Evolutionary conservation across 2,329 filamentous ascomycete species (phyloP), one percentile per base, ranked within the genome.

Genomic region (Eutypella sp.): DNA sequence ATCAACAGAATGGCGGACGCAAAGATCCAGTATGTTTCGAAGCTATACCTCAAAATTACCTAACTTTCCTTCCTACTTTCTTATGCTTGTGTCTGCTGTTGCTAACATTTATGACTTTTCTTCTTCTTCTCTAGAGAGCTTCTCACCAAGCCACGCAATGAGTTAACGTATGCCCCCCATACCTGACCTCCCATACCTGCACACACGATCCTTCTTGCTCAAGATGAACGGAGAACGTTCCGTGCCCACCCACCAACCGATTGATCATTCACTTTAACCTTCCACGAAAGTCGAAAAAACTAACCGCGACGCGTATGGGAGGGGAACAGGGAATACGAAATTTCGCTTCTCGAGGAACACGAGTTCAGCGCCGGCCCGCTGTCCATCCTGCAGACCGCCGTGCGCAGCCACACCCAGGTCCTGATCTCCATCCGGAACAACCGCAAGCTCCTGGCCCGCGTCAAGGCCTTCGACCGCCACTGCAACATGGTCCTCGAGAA

Each of bases 401-500:
- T 96, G 47, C 88, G 91, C 66, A 88, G 87, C 55, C 92, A 96
- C 74, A 88, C 87, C 37, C 93, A 97, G 72, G 92, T 99, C 52
- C 82, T 99, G 55, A 96, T 99, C 65, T 96, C 89, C 45, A 92
- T 92, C 73, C 90, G 93, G 56, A 96, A 96, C 81, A 97, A 97
- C 76, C 87, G 92, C 71, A 99, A 99, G 77, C 79, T 99, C 40
- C 84, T 99, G 45, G 93, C 92, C 42, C 87, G 93, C 54, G 92
- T 99, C 63, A 99, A 99, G 77, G 93, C 93, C 6, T 99, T 99
- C 67, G 93, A 99, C 71, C 81, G 93, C 50, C 93, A 99, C 72
- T 97, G 91, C 81, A 99, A 99, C 73, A 97, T 99, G 93, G 88
- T 96, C 3, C 76, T 96, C 40, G 90, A 96, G 75, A 96, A 96